Evolutionary conservation across 2,329 filamentous ascomycete genomes (phyloP), one percentile per base, ranked within the genome.

Genomic region (Penicillium freii): DNA sequence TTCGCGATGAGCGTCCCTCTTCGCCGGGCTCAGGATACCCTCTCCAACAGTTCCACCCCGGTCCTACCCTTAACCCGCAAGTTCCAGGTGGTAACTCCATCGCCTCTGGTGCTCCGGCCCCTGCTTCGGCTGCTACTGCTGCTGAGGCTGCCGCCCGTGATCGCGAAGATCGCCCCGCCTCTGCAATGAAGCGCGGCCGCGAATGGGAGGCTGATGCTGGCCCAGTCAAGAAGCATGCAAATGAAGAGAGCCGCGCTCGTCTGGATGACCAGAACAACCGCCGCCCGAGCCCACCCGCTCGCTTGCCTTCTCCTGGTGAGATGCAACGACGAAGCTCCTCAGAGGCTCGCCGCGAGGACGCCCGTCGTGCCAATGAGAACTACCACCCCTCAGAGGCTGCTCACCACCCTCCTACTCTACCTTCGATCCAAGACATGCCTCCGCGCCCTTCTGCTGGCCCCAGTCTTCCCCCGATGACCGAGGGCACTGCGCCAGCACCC

Each of bases 321-420:
- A 78, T 80, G 36, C 89, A 88, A 63, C 89, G 89, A 54, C 90
- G 91, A 56, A 91, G 89, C 71, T 92, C 91, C 9, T 90, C 89
- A 0, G 88, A 91, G 68, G 80, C 80, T 48, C 83, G 86, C 53
- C 86, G 87, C 36, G 83, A 84, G 51, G 87, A 90, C 33, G 83
- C 88, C 66, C 88, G 90, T 51, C 87, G 90, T 54, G 84, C 82
- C 33, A 88, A 87, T 61, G 90, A 94, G 52, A 87, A 83, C 54
- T 96, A 97, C 69, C 91, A 97, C 72, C 92, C 93, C 5, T 96
- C 92, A 0, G 92, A 97, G 74, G 91, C 91, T 54, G 92, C 92
- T 2, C 92, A 96, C 70, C 92, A 96, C 70, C 87, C 88, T 25
- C 87, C 82, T 33, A 83, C 83, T 46, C 87, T 82, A 46, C 77